phyloP scores from a whole-genome alignment of 768 basidiomycete genomes.

The Russula dissimulans region DNA sequence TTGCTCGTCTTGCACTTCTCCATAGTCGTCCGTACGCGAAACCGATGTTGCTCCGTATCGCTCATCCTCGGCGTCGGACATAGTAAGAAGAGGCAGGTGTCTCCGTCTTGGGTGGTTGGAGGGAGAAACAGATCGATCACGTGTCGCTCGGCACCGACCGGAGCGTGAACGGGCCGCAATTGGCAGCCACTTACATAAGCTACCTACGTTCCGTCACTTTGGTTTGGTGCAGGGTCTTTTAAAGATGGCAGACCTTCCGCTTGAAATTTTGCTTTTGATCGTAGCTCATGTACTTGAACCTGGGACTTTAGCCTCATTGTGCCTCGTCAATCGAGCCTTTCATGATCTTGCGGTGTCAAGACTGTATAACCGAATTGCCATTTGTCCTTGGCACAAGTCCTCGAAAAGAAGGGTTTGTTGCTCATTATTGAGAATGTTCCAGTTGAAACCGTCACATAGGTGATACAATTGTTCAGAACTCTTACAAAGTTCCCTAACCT shows the following conservation, averaged over 20 bases:
- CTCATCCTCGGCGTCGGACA: conserved; percentile 39
- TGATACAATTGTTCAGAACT: conserved; percentile 51
- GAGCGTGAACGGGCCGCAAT: no score
- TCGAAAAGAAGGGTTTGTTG: conserved; percentile 46
- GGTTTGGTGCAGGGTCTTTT: no score
- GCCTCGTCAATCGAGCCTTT: conserved; percentile 53
- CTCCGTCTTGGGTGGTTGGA: background rate
- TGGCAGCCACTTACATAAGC: no score
- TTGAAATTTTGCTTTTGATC: conserved; percentile 54
- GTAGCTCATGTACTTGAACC: conserved; percentile 42
- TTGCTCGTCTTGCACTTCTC: conserved; percentile 29
- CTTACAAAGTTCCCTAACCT: conserved; percentile 46
- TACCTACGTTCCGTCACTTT: no score
- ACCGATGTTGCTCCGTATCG: conserved; percentile 25
- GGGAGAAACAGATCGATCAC: background rate
- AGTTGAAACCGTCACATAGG: conserved; percentile 31
- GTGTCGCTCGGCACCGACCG: background rate
- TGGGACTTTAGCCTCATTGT: conserved; percentile 40
- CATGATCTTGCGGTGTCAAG: conserved; percentile 37
- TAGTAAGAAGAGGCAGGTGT: conserved; percentile 28
- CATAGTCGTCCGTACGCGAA: conserved; percentile 21
- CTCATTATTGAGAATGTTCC: background rate
- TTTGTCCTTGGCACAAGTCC: conserved; percentile 66
- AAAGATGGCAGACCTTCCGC: conserved; percentile 40
- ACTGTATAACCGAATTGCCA: conserved; percentile 50